Evolutionary conservation across 345 rosid genomes (phyloP), one percentile per base, ranked within the genome.

Genomic region (Linum lewisii): DNA sequence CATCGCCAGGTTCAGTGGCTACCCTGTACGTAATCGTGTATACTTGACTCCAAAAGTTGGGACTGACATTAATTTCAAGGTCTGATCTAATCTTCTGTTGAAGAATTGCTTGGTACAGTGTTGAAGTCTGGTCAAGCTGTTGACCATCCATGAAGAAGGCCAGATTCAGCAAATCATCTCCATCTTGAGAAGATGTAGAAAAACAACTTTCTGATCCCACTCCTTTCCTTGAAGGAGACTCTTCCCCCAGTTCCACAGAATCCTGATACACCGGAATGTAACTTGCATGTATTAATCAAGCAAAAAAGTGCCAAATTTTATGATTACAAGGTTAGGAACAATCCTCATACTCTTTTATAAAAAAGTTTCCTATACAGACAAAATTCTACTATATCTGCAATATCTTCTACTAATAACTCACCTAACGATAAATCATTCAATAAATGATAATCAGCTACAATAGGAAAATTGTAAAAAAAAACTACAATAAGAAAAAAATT

Each of bases 101-200:
- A 70, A 92, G 81, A 67, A 92, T 73, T 58, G 86, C 91, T 72
- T 92, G 98, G 74, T 83, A 92, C 21, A 92, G 57, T 15, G 95
- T 78, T 72, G 74, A 62, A 23, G 75, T 79, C 24, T 58, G 75
- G 61, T 84, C 81, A 58, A 92, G 67, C 66, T 73, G 77, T 69
- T 72, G 67, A 23, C 93, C 98, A 49, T 76, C 90, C 24, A 92
- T 75, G 72, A 73, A 83, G 77, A 92, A 78, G 65, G 68, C 57
- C 68, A 92, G 79, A 59, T 77, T 82, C 13, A 81, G 72, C 10
- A 59, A 62, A 54, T 61, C 61, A 67, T 62, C 71, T 37, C 66
- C 82, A 47, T 59, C 52, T 64, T 24, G 51, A 64, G 65, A 63
- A 70, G 81, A 73, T 63, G 69, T 38, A 54, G 73, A 47, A 73